These are phyloP conservation scores for Fraxinus nigra DNA, from an alignment of 305 asterid species.

Conservation along the genomic window DNA sequence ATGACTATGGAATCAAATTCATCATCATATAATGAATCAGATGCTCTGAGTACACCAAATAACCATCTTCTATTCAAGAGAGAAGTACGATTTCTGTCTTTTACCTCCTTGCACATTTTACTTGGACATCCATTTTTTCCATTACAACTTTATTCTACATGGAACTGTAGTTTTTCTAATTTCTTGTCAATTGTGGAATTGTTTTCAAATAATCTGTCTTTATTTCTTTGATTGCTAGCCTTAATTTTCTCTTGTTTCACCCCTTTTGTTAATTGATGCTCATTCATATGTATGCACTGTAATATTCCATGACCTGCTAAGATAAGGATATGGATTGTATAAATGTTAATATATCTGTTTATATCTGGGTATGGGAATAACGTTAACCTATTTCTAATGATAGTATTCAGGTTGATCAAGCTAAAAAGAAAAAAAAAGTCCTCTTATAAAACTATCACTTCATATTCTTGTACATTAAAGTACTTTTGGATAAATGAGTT, in stretches of 20 bases:
- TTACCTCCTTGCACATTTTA: background rate
- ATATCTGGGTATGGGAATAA: background rate
- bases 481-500: background rate
- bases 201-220: background rate
- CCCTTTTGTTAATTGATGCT: background rate
- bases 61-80: conserved; percentile 60
- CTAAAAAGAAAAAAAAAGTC: background rate
- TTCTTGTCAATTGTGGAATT: background rate
- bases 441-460: background rate
- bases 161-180: background rate
- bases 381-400: background rate
- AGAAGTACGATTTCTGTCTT: conserved; percentile 51
- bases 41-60: conserved; percentile 32
- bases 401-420: background rate
- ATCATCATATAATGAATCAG: conserved; percentile 36
- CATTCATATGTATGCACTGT: background rate
- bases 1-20: conserved; percentile 77
- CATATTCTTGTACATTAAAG: background rate
- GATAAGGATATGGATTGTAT: background rate
- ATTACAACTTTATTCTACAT: background rate
- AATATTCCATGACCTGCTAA: background rate
- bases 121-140: background rate
- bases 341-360: background rate
- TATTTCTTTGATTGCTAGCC: background rate
- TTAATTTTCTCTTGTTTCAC: background rate